Percentiles rank a stretch among this genome's conserved stretches.
These are phyloP conservation scores for Polyrhizophydium stewartii DNA, from an alignment of 371 early-diverging fungal species.

Conservation along the genomic window DNA sequence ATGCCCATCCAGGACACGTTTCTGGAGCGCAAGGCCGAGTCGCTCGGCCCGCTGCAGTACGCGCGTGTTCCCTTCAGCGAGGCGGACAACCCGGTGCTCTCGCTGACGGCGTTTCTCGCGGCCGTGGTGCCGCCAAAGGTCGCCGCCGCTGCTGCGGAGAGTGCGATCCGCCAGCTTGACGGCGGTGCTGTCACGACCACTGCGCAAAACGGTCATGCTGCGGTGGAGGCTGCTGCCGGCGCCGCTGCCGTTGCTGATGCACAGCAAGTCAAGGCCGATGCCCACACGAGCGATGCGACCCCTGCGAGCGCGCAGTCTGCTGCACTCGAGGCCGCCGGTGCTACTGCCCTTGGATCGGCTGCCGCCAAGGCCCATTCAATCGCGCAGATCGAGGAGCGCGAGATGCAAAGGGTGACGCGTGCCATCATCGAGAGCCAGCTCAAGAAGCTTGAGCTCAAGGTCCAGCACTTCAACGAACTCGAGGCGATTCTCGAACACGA, in stretches of 20 bases:
- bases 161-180: conserved; percentile 27
- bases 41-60: conserved; percentile 49
- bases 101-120: conserved; percentile 91
- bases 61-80: conserved; percentile 42
- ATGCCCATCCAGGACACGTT: conserved; percentile 95
- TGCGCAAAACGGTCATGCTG: conserved; percentile 6
- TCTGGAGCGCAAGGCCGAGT: conserved; percentile 24
- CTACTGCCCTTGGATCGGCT: conserved; percentile 58
- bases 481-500: conserved; percentile 84
- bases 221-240: conserved; percentile 2
- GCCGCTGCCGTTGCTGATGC: not conserved
- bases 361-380: conserved; percentile 52
- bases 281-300: not conserved
- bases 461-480: conserved; percentile 87
- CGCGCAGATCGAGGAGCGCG: conserved; percentile 67
- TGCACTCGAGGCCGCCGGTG: conserved; percentile 49
- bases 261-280: not conserved
- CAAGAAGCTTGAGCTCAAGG: conserved; percentile 83
- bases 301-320: too few species aligned
- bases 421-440: conserved; percentile 80
- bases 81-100: conserved; percentile 97
- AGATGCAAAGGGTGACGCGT: conserved; percentile 72
- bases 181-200: too few species aligned
- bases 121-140: conserved; percentile 88
- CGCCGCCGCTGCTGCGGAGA: conserved; percentile 78